Percentiles rank a stretch among this genome's conserved stretches.
These are phyloP conservation scores for Friedmanniomyces endolithicus DNA, from an alignment of 495 filamentous ascomycete genomes.

Conservation along the genomic window DNA sequence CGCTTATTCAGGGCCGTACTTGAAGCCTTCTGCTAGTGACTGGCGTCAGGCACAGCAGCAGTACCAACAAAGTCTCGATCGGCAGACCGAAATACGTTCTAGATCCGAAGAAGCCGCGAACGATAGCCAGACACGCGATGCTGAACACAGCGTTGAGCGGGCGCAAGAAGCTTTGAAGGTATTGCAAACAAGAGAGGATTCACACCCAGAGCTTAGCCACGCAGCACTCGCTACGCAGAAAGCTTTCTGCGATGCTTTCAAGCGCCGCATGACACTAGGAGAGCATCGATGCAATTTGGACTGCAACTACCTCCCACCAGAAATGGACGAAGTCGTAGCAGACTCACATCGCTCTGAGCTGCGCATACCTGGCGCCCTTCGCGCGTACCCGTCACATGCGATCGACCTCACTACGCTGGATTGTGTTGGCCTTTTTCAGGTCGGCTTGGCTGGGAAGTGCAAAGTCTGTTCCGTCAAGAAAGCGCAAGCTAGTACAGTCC, in stretches of 20 bases:
- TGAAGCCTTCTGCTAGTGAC: not conserved
- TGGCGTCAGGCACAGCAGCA: not conserved
- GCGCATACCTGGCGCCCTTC: constrained; percentile 26
- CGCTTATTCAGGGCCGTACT: constrained; percentile 18
- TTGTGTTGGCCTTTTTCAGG: constrained; percentile 1
- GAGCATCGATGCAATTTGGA: constrained; percentile 8
- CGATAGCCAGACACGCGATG: not conserved
- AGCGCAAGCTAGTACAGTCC: not conserved
- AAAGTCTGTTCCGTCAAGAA: not conserved
- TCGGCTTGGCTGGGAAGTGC: constrained; percentile 8
- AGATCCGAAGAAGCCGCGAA: not conserved
- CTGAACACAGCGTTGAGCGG: constrained; percentile 1
- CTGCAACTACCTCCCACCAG: constrained; percentile 15
- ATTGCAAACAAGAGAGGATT: constrained; percentile 2
- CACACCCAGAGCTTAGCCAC: not conserved
- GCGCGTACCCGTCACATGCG: not conserved
- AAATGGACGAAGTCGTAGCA: constrained; percentile 18
- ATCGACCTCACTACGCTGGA: not conserved
- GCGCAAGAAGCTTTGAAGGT: not conserved
- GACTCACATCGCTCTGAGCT: constrained; percentile 25
- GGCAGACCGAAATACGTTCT: not conserved
- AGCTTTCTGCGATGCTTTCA: not conserved
- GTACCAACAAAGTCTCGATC: constrained; percentile 12
- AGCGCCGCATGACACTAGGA: not conserved
- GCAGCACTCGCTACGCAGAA: constrained; percentile 1